A percentile compares a stretch with the other conserved stretches of the same genome.
phyloP scores from a whole-genome alignment of 78 protist genomes.

The Dictyostelium capitatum region DNA sequence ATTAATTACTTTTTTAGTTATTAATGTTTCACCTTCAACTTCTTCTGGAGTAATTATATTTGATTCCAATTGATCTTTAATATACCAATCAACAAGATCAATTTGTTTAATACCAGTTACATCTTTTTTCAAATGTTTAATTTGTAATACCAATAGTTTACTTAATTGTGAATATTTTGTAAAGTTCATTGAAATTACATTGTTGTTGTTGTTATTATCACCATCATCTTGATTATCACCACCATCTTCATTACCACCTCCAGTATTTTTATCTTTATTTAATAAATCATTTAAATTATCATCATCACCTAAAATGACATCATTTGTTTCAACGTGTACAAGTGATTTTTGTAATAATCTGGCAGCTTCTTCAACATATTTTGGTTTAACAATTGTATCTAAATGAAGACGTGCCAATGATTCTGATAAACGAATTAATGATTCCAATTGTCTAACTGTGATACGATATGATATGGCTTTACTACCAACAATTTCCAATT shows the following conservation, averaged over 20 bases:
- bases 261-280: neutral
- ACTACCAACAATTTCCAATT: slow-evolving; percentile 14
- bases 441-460: slow-evolving; percentile 99
- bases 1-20: slow-evolving; percentile 2
- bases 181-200: neutral
- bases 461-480: slow-evolving; percentile 86
- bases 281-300: neutral
- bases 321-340: slow-evolving; percentile 80
- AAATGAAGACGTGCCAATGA: slow-evolving; percentile 93
- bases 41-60: neutral
- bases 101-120: neutral
- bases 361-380: slow-evolving; percentile 81
- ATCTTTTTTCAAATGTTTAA: neutral
- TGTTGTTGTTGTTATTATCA: neutral
- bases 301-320: slow-evolving; percentile 46
- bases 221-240: neutral
- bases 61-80: slow-evolving; percentile 4
- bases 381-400: slow-evolving; percentile 2
- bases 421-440: slow-evolving; percentile 96
- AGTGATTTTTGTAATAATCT: slow-evolving; percentile 84
- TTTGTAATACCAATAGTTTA: neutral
- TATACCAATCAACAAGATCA: slow-evolving; percentile 62
- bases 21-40: neutral
- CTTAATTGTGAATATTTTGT: neutral
- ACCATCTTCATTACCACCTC: neutral